Evolutionary conservation across 768 basidiomycete genomes (phyloP).

Genomic region (Lepiota brunneoincarnata): DNA sequence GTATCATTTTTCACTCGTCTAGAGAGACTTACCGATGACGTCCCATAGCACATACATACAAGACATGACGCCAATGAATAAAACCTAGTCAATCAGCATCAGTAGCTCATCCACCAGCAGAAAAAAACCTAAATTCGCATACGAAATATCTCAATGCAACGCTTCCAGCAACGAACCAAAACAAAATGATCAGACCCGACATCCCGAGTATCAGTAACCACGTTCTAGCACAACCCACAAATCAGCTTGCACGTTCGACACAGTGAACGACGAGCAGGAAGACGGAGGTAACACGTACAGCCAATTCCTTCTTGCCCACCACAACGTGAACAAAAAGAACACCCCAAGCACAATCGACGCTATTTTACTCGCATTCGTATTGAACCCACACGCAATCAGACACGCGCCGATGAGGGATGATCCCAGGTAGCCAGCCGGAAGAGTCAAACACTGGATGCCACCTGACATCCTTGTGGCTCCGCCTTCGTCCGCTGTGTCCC

Average conservation of each 20-base stretch:
- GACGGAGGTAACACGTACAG: slow-evolving; percentile 44
- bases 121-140: slow-evolving; percentile 15
- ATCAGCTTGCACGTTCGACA: not conserved
- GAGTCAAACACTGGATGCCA: slow-evolving; percentile 76
- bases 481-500: slow-evolving; percentile 73
- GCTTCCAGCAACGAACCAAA: slow-evolving; percentile 80
- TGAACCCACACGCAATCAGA: slow-evolving; percentile 85
- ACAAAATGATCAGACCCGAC: slow-evolving; percentile 73
- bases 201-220: slow-evolving; percentile 80
- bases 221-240: slow-evolving; percentile 41
- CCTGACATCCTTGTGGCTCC: slow-evolving; percentile 87
- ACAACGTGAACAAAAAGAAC: slow-evolving; percentile 87
- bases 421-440: slow-evolving; percentile 81
- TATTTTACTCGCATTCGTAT: slow-evolving; percentile 85
- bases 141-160: slow-evolving; percentile 79
- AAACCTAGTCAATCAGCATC: slow-evolving; percentile 40
- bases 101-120: not conserved
- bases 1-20: not conserved
- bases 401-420: slow-evolving; percentile 84
- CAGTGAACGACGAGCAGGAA: too few relatives aligned
- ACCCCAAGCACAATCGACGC: slow-evolving; percentile 76
- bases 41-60: slow-evolving; percentile 89
- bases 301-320: slow-evolving; percentile 80
- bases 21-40: slow-evolving; percentile 61
- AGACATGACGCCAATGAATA: slow-evolving; percentile 86